Conservation (phyloP, 495 filamentous ascomycete genomes). For the Aspergillus saccharolyticus region DNA sequence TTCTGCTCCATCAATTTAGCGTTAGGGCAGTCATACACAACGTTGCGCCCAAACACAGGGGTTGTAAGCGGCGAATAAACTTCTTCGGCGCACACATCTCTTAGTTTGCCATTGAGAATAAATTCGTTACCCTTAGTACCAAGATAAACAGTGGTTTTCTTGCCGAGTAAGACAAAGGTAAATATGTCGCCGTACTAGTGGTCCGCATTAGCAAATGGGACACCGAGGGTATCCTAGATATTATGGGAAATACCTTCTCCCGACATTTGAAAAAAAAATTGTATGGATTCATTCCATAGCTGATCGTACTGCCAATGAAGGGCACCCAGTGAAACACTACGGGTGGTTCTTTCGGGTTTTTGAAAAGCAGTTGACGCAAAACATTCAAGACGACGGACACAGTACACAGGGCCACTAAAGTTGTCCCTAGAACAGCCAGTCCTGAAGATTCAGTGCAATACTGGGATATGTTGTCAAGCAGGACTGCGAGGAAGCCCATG, state of each 20-base stretch:
- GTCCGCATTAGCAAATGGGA: slow-evolving; percentile 2
- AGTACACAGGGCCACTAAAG: slow-evolving; percentile 29
- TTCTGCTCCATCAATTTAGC: slow-evolving; percentile 67
- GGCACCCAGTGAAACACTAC: slow-evolving; percentile 64
- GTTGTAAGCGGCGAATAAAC: slow-evolving; percentile 57
- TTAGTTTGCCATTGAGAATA: slow-evolving; percentile 57
- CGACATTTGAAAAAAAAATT: slow-evolving; percentile 54
- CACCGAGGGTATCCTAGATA: background rate
- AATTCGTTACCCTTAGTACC: slow-evolving; percentile 61
- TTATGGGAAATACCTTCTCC: slow-evolving; percentile 42
- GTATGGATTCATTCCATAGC: slow-evolving; percentile 61
- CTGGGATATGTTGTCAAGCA: slow-evolving; percentile 36
- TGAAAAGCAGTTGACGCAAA: slow-evolving; percentile 63
- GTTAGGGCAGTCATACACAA: slow-evolving; percentile 64
- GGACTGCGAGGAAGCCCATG: slow-evolving; percentile 38
- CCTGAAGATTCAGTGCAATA: slow-evolving; percentile 36
- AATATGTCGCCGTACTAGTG: slow-evolving; percentile 60
- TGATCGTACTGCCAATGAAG: slow-evolving; percentile 57
- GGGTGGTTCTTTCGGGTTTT: slow-evolving; percentile 57
- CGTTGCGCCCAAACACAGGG: slow-evolving; percentile 59
- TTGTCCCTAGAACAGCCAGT: slow-evolving; percentile 25
- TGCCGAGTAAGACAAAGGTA: slow-evolving; percentile 59
- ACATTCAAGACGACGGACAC: slow-evolving; percentile 55
- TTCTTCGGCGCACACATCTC: slow-evolving; percentile 60
- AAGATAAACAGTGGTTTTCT: slow-evolving; percentile 57